Evolutionary conservation across 163 green algal species (phyloP), one percentile per base, ranked within the genome.

Genomic region (Chlamydomonas reinhardtii): DNA sequence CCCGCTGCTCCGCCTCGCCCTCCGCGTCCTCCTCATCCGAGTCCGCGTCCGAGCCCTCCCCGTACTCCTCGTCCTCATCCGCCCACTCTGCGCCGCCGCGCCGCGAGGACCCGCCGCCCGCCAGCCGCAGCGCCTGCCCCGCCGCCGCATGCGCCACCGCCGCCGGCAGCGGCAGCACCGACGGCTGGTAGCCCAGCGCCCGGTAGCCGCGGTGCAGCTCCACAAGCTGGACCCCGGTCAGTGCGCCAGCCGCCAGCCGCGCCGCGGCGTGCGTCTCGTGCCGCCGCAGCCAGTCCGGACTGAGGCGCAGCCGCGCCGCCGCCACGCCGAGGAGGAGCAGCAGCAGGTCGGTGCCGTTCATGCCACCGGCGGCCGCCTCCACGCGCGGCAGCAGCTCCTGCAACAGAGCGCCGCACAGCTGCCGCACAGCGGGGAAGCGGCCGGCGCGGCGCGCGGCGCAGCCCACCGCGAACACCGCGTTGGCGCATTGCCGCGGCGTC

Each of bases 391-490:
- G 31, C 48, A 85, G 48, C 48, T 77, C 66, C 52, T 39, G 52
- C 4, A 85, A 25, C 68, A 85, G 79, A 52, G 29, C 2, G 27
- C 22, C 79, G 69, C 79, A 85, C 32, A 85, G 66, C 27, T 25
- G 14, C 12, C 68, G 79, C 32, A 85, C 48, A 4, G 29, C 14
- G 4, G 48, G n/a, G 48, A 59, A 56, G 43, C 72, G 62, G 34
- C 65, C 43, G 25, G 43, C 37, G 64, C 39, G 59, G 8, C 72
- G 65, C 43, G 43, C 66, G 16, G 72, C 77, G 32, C 77, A 76
- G 77, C 77, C 77, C 32, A 84, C 65, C 62, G 77, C 77, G 39
- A 70, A 84, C 27, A 84, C 48, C 22, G 77, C 77, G 32, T 84
- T 84, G 65, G 31, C 77, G 31, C 65, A 70, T 48, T 84, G 39